Conservation (phyloP, 495 filamentous ascomycete species). For the Annulohypoxylon stygium region DNA sequence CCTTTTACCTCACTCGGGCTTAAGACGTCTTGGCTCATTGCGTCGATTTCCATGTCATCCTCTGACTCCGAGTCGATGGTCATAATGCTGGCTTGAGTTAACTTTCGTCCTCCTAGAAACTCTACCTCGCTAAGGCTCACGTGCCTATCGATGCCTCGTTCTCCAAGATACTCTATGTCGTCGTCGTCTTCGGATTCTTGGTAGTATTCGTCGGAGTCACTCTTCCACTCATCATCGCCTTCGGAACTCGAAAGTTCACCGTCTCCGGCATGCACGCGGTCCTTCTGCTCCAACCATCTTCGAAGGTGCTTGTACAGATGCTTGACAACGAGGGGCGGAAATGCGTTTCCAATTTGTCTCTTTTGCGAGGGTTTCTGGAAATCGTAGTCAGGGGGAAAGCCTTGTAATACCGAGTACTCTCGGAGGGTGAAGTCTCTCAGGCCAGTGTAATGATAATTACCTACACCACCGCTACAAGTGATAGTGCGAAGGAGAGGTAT, state of each 20-base stretch:
- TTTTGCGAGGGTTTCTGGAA: slow-evolving; percentile 67
- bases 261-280: slow-evolving; percentile 53
- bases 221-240: slow-evolving; percentile 14
- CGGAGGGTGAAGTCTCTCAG: slow-evolving; percentile 73
- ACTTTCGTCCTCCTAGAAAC: slow-evolving; percentile 25
- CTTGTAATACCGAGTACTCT: slow-evolving; percentile 82
- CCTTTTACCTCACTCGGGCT: slow-evolving; percentile 18
- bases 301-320: slow-evolving; percentile 71
- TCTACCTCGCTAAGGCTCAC: slow-evolving; percentile 20
- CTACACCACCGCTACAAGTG: slow-evolving; percentile 74
- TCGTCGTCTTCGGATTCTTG: slow-evolving; percentile 17
- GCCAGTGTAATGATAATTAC: slow-evolving; percentile 78
- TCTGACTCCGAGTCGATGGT: slow-evolving; percentile 36
- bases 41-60: slow-evolving; percentile 35
- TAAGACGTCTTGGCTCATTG: slow-evolving; percentile 24
- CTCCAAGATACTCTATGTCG: slow-evolving; percentile 38
- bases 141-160: slow-evolving; percentile 16
- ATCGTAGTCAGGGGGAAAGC: slow-evolving; percentile 74
- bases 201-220: background rate
- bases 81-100: slow-evolving; percentile 20
- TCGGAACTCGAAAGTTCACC: slow-evolving; percentile 43
- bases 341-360: slow-evolving; percentile 89
- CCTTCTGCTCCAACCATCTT: slow-evolving; percentile 68
- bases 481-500: slow-evolving; percentile 69
- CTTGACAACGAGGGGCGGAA: slow-evolving; percentile 74